phyloP scores from a whole-genome alignment of 1,284 basidiomycete genomes.

The Tilletia walkeri region DNA sequence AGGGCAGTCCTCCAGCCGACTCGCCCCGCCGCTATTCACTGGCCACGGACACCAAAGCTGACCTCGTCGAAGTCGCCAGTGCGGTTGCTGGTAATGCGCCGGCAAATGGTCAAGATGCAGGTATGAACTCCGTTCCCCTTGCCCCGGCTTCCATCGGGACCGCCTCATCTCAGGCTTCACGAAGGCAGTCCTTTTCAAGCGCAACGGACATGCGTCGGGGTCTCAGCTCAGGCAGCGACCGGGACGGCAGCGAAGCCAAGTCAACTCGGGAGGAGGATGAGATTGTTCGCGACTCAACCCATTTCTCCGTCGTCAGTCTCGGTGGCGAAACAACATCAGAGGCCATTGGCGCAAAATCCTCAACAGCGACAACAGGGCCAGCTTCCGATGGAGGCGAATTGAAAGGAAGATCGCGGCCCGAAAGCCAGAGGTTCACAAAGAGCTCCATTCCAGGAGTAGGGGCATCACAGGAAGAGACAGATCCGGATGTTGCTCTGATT shows the following conservation, averaged over 20 bases:
- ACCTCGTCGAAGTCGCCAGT: neutral
- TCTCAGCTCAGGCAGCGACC: slow-evolving; percentile 5
- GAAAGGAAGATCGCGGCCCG: neutral
- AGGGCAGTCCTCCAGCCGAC: neutral
- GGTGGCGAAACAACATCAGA: slow-evolving; percentile 18
- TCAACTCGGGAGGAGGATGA: neutral
- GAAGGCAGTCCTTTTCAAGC: slow-evolving; percentile 1
- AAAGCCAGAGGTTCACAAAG: neutral
- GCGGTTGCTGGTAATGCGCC: neutral
- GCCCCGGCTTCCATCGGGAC: slow-evolving; percentile 10
- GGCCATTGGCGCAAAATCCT: neutral
- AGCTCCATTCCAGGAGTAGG: neutral
- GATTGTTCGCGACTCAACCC: slow-evolving; percentile 27
- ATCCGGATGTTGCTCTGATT: slow-evolving; percentile 31
- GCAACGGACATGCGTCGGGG: slow-evolving; percentile 15
- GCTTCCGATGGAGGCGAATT: neutral
- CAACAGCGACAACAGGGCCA: slow-evolving; percentile 6
- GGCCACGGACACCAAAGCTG: neutral
- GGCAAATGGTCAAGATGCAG: neutral
- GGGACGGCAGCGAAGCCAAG: neutral
- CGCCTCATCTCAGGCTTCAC: slow-evolving; percentile 5
- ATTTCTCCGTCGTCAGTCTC: slow-evolving; percentile 39
- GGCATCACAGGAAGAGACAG: neutral
- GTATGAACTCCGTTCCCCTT: neutral
- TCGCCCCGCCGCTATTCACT: neutral